phyloP scores from a whole-genome alignment of 495 filamentous ascomycete genomes.

The Jackrogersella multiformis region DNA sequence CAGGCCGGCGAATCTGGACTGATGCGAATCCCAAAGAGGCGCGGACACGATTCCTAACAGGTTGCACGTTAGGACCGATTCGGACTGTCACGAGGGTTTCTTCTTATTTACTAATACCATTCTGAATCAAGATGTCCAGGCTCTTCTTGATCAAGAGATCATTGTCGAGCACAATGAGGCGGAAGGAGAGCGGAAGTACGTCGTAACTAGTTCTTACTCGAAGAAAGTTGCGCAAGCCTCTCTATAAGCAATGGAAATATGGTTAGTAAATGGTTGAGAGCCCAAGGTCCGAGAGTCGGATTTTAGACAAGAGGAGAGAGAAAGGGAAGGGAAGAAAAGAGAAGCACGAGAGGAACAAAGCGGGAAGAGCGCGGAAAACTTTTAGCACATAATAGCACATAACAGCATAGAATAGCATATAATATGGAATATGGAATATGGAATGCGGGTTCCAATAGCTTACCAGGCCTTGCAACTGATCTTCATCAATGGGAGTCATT shows the following conservation, averaged over 20 bases:
- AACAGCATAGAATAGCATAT: too few relatives aligned
- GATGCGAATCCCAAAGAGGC: constrained; percentile 95
- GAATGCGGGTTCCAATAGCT: constrained; percentile 45
- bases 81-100: constrained; percentile 2
- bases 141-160: constrained; percentile 96
- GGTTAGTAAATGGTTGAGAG: constrained; percentile 17
- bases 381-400: too few relatives aligned
- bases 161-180: constrained; percentile 95
- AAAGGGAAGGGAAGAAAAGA: too few relatives aligned
- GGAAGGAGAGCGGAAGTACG: constrained; percentile 96
- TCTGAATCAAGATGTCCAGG: constrained; percentile 94
- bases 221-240: constrained; percentile 92
- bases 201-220: constrained; percentile 98
- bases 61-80: constrained; percentile 25
- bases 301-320: not conserved
- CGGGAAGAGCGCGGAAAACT: not conserved
- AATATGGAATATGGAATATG: not conserved
- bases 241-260: constrained; percentile 59
- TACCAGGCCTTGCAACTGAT: constrained; percentile 93
- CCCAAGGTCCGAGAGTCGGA: constrained; percentile 10
- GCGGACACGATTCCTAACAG: constrained; percentile 92
- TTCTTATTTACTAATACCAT: constrained; percentile 66
- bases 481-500: constrained; percentile 81
- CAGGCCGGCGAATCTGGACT: constrained; percentile 91
- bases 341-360: not conserved